A percentile compares a stretch with the other conserved stretches of the same genome.
phyloP scores from a whole-genome alignment of 2,329 filamentous ascomycete species.

The Thielaviopsis musarum region DNA sequence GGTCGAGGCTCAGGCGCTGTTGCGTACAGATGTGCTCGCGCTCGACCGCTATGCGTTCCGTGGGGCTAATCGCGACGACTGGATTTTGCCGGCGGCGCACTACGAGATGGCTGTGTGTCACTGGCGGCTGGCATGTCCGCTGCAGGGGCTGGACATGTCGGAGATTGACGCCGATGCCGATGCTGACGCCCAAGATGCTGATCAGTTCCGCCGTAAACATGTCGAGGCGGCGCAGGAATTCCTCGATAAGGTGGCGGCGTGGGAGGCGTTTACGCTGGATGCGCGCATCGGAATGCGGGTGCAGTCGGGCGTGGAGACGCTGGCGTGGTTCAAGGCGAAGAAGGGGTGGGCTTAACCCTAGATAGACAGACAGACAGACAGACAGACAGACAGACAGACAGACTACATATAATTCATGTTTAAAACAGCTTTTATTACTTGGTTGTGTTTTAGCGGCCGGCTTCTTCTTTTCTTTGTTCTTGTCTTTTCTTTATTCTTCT shows the following conservation, averaged over 20 bases:
- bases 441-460: no score
- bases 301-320: slow-evolving; percentile 49
- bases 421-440: no score
- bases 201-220: slow-evolving; percentile 28
- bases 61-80: slow-evolving; percentile 49
- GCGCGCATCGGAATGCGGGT: slow-evolving; percentile 58
- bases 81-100: slow-evolving; percentile 54
- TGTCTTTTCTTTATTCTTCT: not conserved
- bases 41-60: slow-evolving; percentile 34
- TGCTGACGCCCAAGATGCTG: slow-evolving; percentile 14
- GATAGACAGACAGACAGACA: no score
- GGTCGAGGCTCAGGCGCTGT: slow-evolving; percentile 45
- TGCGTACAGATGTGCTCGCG: slow-evolving; percentile 47
- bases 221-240: slow-evolving; percentile 45
- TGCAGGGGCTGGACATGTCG: slow-evolving; percentile 14
- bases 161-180: slow-evolving; percentile 3
- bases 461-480: not conserved
- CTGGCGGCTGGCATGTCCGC: slow-evolving; percentile 50
- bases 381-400: no score
- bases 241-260: slow-evolving; percentile 49
- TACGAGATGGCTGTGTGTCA: slow-evolving; percentile 75
- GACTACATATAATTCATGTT: no score
- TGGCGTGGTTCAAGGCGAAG: slow-evolving; percentile 36
- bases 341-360: slow-evolving; percentile 19
- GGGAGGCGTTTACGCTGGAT: slow-evolving; percentile 59